phyloP scores from a whole-genome alignment of 495 filamentous ascomycete species.

The Thozetella sp. region DNA sequence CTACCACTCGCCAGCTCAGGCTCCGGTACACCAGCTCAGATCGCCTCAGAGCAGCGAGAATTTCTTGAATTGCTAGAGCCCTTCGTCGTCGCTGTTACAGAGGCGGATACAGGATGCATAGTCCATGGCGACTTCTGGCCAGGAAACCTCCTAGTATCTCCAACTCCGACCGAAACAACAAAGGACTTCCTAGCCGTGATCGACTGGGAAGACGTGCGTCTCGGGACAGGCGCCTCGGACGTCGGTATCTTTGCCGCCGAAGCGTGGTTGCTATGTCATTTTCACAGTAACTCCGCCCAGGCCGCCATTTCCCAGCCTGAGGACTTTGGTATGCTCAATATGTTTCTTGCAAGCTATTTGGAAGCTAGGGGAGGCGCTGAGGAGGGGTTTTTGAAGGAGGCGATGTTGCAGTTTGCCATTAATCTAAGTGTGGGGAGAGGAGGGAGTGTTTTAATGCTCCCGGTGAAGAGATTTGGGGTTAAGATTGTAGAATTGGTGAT shows the following conservation, averaged over 20 bases:
- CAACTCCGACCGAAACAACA: background rate
- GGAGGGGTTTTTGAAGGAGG: background rate
- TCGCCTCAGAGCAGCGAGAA: background rate
- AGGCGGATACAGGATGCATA: background rate
- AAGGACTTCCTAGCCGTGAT: background rate
- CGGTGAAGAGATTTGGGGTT: background rate
- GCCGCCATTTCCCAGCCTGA: background rate
- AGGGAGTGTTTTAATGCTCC: background rate
- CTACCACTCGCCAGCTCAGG: background rate
- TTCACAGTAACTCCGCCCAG: background rate
- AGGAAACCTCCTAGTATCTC: background rate
- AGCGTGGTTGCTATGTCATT: background rate
- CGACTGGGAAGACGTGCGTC: background rate
- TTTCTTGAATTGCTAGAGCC: background rate
- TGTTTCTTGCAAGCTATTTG: background rate
- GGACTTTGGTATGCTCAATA: background rate
- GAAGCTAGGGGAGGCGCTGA: background rate
- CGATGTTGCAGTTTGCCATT: background rate
- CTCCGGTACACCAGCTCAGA: background rate
- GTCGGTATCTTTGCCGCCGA: background rate
- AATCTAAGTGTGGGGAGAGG: background rate
- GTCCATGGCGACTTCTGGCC: background rate
- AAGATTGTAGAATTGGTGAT: background rate
- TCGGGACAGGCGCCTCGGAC: background rate
- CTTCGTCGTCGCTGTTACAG: background rate